Evolutionary conservation across 495 filamentous ascomycete genomes (phyloP).

Genomic region (Penicillium nucicola): DNA sequence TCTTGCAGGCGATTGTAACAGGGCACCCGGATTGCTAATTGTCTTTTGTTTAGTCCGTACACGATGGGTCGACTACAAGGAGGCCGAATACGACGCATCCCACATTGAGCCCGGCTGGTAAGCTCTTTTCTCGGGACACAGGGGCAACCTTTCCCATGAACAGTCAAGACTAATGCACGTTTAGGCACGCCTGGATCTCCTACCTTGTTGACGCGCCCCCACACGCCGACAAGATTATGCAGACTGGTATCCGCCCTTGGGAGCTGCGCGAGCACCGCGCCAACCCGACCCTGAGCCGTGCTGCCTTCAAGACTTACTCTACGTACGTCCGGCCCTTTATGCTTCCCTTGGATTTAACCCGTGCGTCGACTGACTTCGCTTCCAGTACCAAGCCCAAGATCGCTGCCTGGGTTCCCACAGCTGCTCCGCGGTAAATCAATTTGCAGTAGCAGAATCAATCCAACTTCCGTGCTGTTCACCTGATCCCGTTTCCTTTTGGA

Average conservation of each 20-base stretch:
- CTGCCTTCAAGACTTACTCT: conserved; percentile 86
- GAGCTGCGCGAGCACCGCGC: conserved; percentile 70
- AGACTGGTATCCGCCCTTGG: conserved; percentile 66
- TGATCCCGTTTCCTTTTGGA: conserved; percentile 14
- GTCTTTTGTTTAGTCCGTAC: conserved; percentile 67
- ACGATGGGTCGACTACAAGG: conserved; percentile 96
- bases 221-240: conserved; percentile 66
- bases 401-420: conserved; percentile 44
- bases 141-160: neutral
- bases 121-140: conserved; percentile 10
- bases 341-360: neutral
- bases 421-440: conserved; percentile 41
- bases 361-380: neutral
- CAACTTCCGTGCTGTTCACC: conserved; percentile 10
- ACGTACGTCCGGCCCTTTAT: conserved; percentile 61
- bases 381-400: conserved; percentile 40
- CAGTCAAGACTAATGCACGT: neutral
- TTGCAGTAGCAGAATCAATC: conserved; percentile 20
- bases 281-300: conserved; percentile 69
- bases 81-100: conserved; percentile 80
- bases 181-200: conserved; percentile 93
- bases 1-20: neutral
- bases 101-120: conserved; percentile 96
- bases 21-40: neutral
- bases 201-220: conserved; percentile 91